Evolutionary conservation across 2,329 filamentous ascomycete species (phyloP).

Genomic region (Fusarium denticulatum): DNA sequence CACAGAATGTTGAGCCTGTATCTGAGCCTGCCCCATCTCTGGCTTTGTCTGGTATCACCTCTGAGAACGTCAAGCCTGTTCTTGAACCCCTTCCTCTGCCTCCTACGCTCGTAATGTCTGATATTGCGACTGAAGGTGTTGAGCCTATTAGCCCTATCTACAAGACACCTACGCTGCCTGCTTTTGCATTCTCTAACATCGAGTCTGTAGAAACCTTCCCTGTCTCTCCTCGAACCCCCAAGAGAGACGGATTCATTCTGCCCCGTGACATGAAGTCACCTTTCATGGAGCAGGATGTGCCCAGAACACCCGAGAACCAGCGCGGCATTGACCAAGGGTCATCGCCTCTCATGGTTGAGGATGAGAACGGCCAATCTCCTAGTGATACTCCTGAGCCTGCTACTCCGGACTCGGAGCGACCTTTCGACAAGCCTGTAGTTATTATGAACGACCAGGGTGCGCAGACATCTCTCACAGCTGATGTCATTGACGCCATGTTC

Average conservation of each 20-base stretch:
- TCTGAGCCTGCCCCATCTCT: conserved; percentile 39
- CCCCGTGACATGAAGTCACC: conserved; percentile 56
- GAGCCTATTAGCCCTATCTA: conserved; percentile 52
- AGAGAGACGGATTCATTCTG: conserved; percentile 66
- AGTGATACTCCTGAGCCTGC: conserved; percentile 53
- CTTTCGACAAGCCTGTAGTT: conserved; percentile 59
- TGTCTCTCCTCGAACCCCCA: conserved; percentile 60
- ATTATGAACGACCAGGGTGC: conserved; percentile 75
- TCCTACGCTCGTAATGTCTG: conserved; percentile 50
- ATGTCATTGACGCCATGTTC: conserved; percentile 81
- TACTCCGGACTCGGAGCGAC: conserved; percentile 65
- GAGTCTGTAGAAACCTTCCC: conserved; percentile 59
- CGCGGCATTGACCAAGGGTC: conserved; percentile 55
- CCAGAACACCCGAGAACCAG: conserved; percentile 53
- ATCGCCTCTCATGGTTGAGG: conserved; percentile 68
- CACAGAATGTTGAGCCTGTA: conserved; percentile 52
- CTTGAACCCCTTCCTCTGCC: conserved; percentile 34
- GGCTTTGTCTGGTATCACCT: conserved; percentile 33
- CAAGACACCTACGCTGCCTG: conserved; percentile 38
- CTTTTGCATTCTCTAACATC: conserved; percentile 57
- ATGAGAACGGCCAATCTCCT: conserved; percentile 68
- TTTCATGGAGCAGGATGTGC: conserved; percentile 44
- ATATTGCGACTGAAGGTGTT: conserved; percentile 49
- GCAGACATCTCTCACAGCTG: conserved; percentile 85
- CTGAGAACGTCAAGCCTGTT: conserved; percentile 51